Conservation (phyloP, 1,284 basidiomycete species). For the Tetrapyrgos nigripes region DNA sequence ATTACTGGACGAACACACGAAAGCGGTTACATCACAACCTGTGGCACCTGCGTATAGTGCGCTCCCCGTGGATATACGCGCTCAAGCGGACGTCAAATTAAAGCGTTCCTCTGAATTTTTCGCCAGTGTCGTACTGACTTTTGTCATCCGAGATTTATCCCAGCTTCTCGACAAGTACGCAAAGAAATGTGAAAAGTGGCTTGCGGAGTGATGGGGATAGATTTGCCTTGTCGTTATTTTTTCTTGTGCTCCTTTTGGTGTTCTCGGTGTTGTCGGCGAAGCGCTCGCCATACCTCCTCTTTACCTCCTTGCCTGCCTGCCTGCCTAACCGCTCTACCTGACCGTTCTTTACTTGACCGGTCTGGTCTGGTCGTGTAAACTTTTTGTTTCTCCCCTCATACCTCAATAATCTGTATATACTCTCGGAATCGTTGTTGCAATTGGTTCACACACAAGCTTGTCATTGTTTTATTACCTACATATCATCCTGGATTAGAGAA, state of each 20-base stretch:
- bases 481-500: neutral
- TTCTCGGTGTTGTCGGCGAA: too few relatives aligned
- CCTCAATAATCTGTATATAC: neutral
- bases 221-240: neutral
- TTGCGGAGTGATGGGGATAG: constrained; percentile 68
- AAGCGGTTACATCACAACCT: constrained; percentile 70
- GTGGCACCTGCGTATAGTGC: constrained; percentile 74
- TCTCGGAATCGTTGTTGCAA: neutral
- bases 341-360: too few relatives aligned
- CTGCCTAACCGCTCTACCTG: too few relatives aligned
- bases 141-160: constrained; percentile 87
- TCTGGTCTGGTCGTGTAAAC: too few relatives aligned
- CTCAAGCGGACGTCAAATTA: constrained; percentile 76
- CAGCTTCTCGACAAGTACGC: constrained; percentile 91
- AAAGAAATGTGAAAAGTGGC: constrained; percentile 89
- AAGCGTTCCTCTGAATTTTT: constrained; percentile 90
- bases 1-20: constrained; percentile 87
- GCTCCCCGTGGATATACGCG: constrained; percentile 69
- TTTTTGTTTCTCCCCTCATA: neutral
- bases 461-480: neutral
- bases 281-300: too few relatives aligned
- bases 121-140: constrained; percentile 87
- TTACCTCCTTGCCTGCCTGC: too few relatives aligned
- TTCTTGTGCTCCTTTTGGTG: constrained; percentile 15
- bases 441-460: neutral